Evolutionary conservation across 257 asterid species (phyloP).

Genomic region (Primulina tabacum): DNA sequence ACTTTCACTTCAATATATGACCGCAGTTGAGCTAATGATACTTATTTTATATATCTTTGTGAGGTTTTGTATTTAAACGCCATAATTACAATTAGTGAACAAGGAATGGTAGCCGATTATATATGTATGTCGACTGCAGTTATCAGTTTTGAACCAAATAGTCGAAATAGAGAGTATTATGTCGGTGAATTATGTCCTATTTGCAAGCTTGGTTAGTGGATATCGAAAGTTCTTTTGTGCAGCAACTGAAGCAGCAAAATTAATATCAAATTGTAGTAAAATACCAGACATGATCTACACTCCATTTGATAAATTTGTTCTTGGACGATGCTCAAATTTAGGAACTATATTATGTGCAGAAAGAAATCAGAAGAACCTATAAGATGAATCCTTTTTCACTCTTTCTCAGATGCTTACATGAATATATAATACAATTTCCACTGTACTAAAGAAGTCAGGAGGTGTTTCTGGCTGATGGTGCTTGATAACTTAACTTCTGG

Average conservation of each 20-base stretch:
- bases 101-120: not conserved
- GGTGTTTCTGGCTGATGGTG: not conserved
- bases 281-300: too few species aligned
- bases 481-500: constrained; percentile 33
- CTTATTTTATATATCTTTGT: too few species aligned
- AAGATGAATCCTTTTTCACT: constrained; percentile 20
- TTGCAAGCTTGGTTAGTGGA: not conserved
- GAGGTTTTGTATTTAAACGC: too few species aligned
- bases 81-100: not conserved
- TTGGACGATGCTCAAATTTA: too few species aligned
- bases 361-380: not conserved
- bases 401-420: constrained; percentile 15
- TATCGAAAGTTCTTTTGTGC: not conserved
- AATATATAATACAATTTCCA: constrained; percentile 3
- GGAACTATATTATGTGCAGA: not conserved
- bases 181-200: too few species aligned
- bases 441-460: not conserved
- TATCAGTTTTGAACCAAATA: not conserved
- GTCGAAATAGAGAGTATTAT: not conserved
- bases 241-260: not conserved
- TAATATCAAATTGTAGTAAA: too few species aligned
- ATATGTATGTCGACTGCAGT: not conserved
- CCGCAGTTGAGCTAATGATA: constrained; percentile 25
- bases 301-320: too few species aligned
- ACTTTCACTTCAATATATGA: constrained; percentile 58